Base-by-base conservation (phyloP, 2,329 filamentous ascomycete genomes). In the Atkinsonella texensis region DNA sequence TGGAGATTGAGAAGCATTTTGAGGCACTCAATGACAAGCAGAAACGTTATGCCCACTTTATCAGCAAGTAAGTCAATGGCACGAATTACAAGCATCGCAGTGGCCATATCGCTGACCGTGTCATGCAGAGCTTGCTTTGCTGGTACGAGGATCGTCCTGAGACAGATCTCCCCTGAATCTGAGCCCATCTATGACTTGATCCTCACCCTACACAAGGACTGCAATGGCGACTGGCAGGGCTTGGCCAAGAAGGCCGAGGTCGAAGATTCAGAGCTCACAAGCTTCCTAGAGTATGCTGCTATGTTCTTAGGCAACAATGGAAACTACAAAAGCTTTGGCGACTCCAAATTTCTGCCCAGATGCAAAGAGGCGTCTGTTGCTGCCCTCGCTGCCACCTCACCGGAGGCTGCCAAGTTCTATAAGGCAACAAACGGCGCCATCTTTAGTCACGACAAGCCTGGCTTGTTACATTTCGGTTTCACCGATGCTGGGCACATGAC, bases 1-100 rank as follows among this genome's bases (percentile, higher is more conserved):
- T 98, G 48, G 84, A 89, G 66, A 93, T 97, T 66, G 89, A 89
- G 71, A 87, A 89, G 65, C 91, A 97, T 70, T 98, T 97, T 62
- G 85, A 91, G 51, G 81, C 83, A 38, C 69, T 93, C 55, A 77
- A 71, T 50, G 80, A 87, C 61, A 75, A 85, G 65, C 81, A 95
- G 72, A 89, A 91, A 73, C 83, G 86, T 64, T 96, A 96, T 75
- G 87, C 90, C 57, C 90, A 96, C 70, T 89, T 84, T 64, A 87
- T 95, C 65, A 88, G 84, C 78, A 81, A 79, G 85, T 87, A 75
- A 60, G 74, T 52, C 13, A 18, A 31, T 20, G n/a, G n/a, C 45
- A 48, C 18, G 12, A 32, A 11, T 23, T 8, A 15, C 32, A 11
- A 20, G 10, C 31, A 4, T 31, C 42, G 45, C 15, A 35, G n/a